A percentile compares a stretch with the other conserved stretches of the same genome.
Evolutionary conservation across 176 grass and related monocot species (phyloP).

Genomic region (Bothriochloa decipiens): DNA sequence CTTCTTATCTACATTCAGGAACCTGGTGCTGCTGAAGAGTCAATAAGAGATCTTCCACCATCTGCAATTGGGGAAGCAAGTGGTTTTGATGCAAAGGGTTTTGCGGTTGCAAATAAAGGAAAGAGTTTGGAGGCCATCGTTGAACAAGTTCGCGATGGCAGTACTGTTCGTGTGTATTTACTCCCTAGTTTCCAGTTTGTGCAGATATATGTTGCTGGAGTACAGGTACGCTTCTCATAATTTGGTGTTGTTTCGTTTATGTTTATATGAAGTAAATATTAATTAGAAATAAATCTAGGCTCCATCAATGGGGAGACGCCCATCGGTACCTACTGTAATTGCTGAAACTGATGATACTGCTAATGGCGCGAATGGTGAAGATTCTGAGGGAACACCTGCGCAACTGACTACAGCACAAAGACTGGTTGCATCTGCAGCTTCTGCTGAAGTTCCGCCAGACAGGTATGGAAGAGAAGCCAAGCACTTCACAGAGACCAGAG

Average conservation of each 20-base stretch:
- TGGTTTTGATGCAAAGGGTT: conserved; percentile 91
- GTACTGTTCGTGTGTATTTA: conserved; percentile 86
- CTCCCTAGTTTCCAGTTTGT: conserved; percentile 91
- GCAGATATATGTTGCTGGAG: conserved; percentile 95
- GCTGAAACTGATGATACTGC: conserved; percentile 47
- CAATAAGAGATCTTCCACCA: conserved; percentile 92
- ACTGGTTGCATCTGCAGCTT: conserved; percentile 65
- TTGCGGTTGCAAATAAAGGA: conserved; percentile 80
- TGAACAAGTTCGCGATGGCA: conserved; percentile 96
- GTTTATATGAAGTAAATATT: conserved; percentile 22
- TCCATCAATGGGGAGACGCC: conserved; percentile 91
- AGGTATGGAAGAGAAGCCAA: conserved; percentile 91
- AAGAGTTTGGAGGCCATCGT: conserved; percentile 90
- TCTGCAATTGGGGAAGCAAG: conserved; percentile 91
- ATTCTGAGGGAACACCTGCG: conserved; percentile 54
- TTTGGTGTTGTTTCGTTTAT: conserved; percentile 28
- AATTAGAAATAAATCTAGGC: conserved; percentile 53
- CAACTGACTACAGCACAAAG: conserved; percentile 87
- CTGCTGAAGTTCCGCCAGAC: conserved; percentile 79
- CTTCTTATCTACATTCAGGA: conserved; percentile 57
- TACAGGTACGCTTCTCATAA: conserved; percentile 63
- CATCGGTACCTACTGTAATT: conserved; percentile 45
- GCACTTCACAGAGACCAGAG: conserved; percentile 85
- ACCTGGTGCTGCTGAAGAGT: conserved; percentile 73
- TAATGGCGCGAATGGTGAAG: conserved; percentile 65